phyloP scores from a whole-genome alignment of 352 stramenopile species.

The Globisporangium polare region DNA sequence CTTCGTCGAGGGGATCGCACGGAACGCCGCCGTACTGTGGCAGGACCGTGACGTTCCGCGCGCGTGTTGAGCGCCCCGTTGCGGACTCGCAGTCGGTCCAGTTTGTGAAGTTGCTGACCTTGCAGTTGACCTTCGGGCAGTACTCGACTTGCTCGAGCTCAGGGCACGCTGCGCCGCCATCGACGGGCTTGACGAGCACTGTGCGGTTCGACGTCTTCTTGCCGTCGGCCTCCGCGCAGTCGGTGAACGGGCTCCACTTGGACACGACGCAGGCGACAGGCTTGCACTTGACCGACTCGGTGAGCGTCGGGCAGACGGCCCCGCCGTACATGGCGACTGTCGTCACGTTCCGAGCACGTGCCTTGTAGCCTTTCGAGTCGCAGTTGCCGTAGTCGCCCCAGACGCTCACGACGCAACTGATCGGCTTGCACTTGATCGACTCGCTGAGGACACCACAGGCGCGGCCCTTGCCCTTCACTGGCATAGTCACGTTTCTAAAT shows the following conservation, averaged over 20 bases:
- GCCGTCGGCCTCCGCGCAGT: constrained; percentile 27
- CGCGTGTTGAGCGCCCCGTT: constrained; percentile 22
- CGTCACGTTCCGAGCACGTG: constrained; percentile 31
- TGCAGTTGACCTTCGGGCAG: constrained; percentile 46
- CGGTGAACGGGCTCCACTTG: constrained; percentile 36
- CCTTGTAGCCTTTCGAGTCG: constrained; percentile 34
- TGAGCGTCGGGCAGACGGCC: constrained; percentile 32
- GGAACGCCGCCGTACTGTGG: constrained; percentile 8
- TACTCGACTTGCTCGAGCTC: constrained; percentile 30
- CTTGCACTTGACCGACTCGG: constrained; percentile 45
- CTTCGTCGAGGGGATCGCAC: constrained; percentile 21
- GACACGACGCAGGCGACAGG: constrained; percentile 56
- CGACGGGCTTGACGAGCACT: constrained; percentile 26
- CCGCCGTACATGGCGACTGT: constrained; percentile 27
- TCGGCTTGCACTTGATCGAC: constrained; percentile 34
- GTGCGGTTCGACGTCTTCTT: constrained; percentile 36
- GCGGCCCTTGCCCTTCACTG: constrained; percentile 26
- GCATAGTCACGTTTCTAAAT: constrained; percentile 16
- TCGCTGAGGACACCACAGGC: constrained; percentile 26
- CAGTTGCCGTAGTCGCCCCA: constrained; percentile 44
- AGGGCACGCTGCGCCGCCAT: constrained; percentile 40
- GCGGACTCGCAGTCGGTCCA: constrained; percentile 23
- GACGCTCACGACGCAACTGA: constrained; percentile 42
- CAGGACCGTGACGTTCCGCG: constrained; percentile 12
- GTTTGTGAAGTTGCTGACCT: constrained; percentile 29